Conservation (phyloP, 352 stramenopile genomes). For the Phytophthora brassicae region DNA sequence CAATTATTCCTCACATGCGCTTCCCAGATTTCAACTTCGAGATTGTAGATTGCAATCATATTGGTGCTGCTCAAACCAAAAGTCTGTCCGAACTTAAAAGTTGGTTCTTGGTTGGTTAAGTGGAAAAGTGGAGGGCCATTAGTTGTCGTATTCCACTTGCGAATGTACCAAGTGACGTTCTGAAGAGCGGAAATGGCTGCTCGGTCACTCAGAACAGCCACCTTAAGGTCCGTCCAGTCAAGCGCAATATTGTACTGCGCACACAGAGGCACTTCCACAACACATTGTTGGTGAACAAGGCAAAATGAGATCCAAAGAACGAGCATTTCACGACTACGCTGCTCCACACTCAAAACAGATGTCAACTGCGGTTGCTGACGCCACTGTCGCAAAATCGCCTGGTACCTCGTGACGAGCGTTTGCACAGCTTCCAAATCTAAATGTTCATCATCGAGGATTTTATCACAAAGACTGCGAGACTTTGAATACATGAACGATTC, state of each 20-base stretch:
- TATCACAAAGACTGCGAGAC: not conserved
- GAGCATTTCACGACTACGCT: slow-evolving; percentile 42
- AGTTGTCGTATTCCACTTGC: slow-evolving; percentile 28
- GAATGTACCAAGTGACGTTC: slow-evolving; percentile 43
- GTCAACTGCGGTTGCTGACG: slow-evolving; percentile 11
- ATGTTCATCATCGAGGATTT: not conserved
- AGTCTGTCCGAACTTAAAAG: slow-evolving; percentile 33
- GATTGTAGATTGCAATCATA: slow-evolving; percentile 14
- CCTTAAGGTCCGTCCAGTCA: slow-evolving; percentile 37
- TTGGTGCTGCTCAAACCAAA: slow-evolving; percentile 21
- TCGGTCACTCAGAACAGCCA: slow-evolving; percentile 35
- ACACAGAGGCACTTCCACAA: slow-evolving; percentile 8
- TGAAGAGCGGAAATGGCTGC: slow-evolving; percentile 33
- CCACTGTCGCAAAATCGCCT: slow-evolving; percentile 18
- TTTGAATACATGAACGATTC: slow-evolving; percentile 37
- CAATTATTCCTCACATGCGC: slow-evolving; percentile 11
- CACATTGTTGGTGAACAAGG: slow-evolving; percentile 36
- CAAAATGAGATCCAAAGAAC: slow-evolving; percentile 50
- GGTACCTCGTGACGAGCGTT: slow-evolving; percentile 20
- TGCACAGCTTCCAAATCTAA: slow-evolving; percentile 17
- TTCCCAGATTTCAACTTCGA: slow-evolving; percentile 21
- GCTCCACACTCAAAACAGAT: slow-evolving; percentile 31
- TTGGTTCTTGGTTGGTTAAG: slow-evolving; percentile 39
- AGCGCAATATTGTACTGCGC: slow-evolving; percentile 48
- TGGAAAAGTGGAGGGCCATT: slow-evolving; percentile 38